Conservation (phyloP, 805 yeast genomes). For the Danielia reshetovae region DNA sequence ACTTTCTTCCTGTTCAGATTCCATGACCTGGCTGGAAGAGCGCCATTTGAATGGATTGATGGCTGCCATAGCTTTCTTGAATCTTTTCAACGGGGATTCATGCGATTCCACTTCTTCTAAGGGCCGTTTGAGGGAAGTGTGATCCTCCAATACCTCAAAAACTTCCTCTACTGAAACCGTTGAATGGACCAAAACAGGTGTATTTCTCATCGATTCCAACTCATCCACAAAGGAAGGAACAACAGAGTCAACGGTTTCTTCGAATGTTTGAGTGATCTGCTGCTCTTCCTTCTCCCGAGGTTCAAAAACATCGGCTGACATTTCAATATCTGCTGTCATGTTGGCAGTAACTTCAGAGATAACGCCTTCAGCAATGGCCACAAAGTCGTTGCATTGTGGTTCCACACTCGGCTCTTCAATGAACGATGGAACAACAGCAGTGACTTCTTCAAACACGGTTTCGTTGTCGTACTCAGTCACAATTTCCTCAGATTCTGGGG, state of each 20-base stretch:
- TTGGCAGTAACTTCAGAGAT: neutral
- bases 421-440: conserved; percentile 8
- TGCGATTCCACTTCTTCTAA: conserved; percentile 1
- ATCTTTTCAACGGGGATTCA: conserved; percentile 9
- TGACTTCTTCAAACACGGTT: conserved; percentile 9
- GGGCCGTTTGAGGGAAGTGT: neutral
- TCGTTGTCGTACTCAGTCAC: conserved; percentile 8
- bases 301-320: conserved; percentile 10
- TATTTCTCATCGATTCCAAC: conserved; percentile 8
- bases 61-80: conserved; percentile 5
- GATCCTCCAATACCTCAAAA: neutral
- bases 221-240: conserved; percentile 11
- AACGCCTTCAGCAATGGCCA: neutral
- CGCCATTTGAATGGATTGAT: conserved; percentile 12
- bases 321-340: neutral
- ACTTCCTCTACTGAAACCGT: neutral
- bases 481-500: conserved; percentile 6
- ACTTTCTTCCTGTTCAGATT: too few relatives aligned
- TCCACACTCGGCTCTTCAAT: conserved; percentile 8
- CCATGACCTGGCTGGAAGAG: neutral
- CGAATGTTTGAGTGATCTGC: conserved; percentile 6
- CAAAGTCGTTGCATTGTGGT: too few relatives aligned
- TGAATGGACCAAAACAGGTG: conserved; percentile 1
- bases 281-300: conserved; percentile 7
- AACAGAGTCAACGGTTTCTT: conserved; percentile 6